Evolutionary conservation across 2,329 filamentous ascomycete species (phyloP).

Genomic region (Trichoderma guizhouense): DNA sequence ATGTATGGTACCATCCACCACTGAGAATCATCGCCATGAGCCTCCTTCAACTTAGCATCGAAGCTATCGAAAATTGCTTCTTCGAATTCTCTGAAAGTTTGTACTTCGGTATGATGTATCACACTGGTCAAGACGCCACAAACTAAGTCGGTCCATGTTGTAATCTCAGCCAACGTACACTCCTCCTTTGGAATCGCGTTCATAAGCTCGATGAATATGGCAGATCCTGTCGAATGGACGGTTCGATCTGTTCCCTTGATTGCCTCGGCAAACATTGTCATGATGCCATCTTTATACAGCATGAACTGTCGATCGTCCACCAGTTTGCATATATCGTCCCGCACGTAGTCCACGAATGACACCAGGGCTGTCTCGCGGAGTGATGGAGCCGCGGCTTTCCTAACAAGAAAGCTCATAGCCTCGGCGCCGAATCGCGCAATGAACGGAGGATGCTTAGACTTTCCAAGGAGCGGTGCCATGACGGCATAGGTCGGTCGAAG

Average conservation of each 20-base stretch:
- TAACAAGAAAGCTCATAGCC: constrained; percentile 87
- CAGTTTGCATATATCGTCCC: constrained; percentile 60
- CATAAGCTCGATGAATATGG: constrained; percentile 53
- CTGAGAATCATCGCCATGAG: constrained; percentile 18
- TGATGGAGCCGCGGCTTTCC: constrained; percentile 78
- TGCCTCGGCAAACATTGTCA: constrained; percentile 88
- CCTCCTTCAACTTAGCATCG: constrained; percentile 35
- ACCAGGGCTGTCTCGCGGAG: constrained; percentile 71
- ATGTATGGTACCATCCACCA: constrained; percentile 48
- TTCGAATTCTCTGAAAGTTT: constrained; percentile 68
- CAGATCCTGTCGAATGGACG: constrained; percentile 57
- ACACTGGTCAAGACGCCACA: constrained; percentile 75
- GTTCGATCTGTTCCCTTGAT: constrained; percentile 60
- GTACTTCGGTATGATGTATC: constrained; percentile 74
- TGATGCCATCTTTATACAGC: constrained; percentile 81
- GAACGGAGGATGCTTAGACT: constrained; percentile 75
- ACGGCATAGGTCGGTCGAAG: constrained; percentile 79
- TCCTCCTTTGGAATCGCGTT: constrained; percentile 49
- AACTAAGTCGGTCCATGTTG: constrained; percentile 62
- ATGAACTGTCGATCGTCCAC: constrained; percentile 55
- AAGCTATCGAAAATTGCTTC: constrained; percentile 57
- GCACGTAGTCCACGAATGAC: constrained; percentile 67
- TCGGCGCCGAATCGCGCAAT: constrained; percentile 92
- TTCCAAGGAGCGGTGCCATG: constrained; percentile 80
- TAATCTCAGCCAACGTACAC: constrained; percentile 43